Evolutionary conservation across 2,329 filamentous ascomycete species (phyloP).

Genomic region (Graphilbum sp.): DNA sequence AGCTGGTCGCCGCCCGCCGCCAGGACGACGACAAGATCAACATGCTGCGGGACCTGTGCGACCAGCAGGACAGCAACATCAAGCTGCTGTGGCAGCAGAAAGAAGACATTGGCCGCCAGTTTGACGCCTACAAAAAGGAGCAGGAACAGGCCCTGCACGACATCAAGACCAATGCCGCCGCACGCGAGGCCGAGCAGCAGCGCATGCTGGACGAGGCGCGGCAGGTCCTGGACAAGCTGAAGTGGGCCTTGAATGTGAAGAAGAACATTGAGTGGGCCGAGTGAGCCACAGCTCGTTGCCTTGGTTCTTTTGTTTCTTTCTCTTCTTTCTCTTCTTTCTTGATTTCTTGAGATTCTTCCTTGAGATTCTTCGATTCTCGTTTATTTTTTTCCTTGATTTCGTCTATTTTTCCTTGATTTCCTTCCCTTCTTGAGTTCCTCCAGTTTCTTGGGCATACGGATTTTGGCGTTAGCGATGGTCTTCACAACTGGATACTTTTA

Average conservation of each 20-base stretch:
- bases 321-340: not conserved
- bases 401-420: not conserved
- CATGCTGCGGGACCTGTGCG: constrained; percentile 50
- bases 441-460: too few relatives aligned
- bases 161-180: constrained; percentile 40
- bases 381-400: not conserved
- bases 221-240: constrained; percentile 49
- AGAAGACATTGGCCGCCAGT: constrained; percentile 40
- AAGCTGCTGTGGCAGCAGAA: constrained; percentile 44
- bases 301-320: not conserved
- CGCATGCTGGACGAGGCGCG: constrained; percentile 39
- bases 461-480: too few relatives aligned
- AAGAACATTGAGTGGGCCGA: constrained; percentile 38
- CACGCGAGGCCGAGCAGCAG: constrained; percentile 45
- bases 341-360: not conserved
- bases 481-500: too few relatives aligned
- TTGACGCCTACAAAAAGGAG: constrained; percentile 46
- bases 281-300: constrained; percentile 16
- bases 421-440: not conserved
- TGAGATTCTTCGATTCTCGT: not conserved
- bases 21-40: constrained; percentile 47
- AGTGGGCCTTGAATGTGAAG: constrained; percentile 57
- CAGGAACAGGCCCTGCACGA: constrained; percentile 44
- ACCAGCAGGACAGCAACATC: constrained; percentile 57
- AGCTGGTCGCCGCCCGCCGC: constrained; percentile 36